Base-by-base conservation (phyloP, 805 yeast genomes). In the Sugiyamaella mastotermitis region DNA sequence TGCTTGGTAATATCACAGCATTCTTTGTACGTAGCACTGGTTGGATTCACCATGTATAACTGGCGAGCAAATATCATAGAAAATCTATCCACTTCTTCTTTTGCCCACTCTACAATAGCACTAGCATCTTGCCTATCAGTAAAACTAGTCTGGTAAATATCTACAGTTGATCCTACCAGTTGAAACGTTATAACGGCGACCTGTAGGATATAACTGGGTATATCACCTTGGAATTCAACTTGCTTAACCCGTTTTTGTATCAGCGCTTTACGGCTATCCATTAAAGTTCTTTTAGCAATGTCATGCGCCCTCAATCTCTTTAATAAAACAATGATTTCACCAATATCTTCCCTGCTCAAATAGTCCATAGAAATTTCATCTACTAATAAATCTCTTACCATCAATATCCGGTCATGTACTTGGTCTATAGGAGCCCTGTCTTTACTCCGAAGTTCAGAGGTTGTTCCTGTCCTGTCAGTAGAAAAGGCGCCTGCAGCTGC, bases 101-200 rank as follows among this genome's bases (percentile, higher is more conserved):
- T 73, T 23, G 81, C 73, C 95, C 95, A 86, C 45, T 78, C 76
- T n/a, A 85, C 80, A 13, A 86, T 64, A 21, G 68, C 67, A 48
- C 81, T 73, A 7, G 81, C 68, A 35, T 74, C 68, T 26, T 59
- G 59, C 29, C 61, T 11, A 38, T 52, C 53, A 10, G 62, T 67
- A 59, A 74, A 82, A 36, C 80, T 35, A 18, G 64, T 58, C 35
- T 68, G 67, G 61, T 71, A 84, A 23, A 73, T 64, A 13, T 61
- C 51, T 10, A 77, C 74, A 0, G 94, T 76, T 31, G 74, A 66
- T 40, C 70, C 72, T 37, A 84, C 65, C 20, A 70, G 63, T 48
- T 77, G 78, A 60, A 81, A 79, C 43, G 76, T 65, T 18, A 80
- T 74, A 11, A 78, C 71, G 1, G 85, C 74, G 5, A 77, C 64